These are phyloP conservation scores for Setaria viridis DNA, from an alignment of 202 grass and related monocot genomes.

Conservation along the genomic window DNA sequence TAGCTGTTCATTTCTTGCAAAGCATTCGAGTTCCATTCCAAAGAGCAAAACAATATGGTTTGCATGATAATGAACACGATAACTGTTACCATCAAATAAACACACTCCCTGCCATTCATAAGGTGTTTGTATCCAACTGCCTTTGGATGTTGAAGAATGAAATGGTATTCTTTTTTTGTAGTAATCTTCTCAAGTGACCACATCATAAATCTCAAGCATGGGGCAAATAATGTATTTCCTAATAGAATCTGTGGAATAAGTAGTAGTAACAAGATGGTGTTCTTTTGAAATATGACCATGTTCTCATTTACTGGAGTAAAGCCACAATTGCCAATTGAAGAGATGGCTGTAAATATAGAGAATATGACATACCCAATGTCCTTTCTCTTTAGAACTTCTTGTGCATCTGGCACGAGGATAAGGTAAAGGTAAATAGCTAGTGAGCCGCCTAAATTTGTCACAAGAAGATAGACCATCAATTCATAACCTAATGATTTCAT, in stretches of 20 bases:
- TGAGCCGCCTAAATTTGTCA: conserved; percentile 50
- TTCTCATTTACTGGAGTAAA: conserved; percentile 88
- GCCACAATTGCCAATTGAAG: conserved; percentile 81
- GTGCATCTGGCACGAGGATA: conserved; percentile 50
- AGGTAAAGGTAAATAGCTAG: conserved; percentile 67
- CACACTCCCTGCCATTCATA: conserved; percentile 51
- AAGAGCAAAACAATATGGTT: conserved; percentile 58
- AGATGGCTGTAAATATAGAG: conserved; percentile 70
- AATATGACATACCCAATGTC: conserved; percentile 56
- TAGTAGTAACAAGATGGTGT: conserved; percentile 66
- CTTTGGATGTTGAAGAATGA: conserved; percentile 60
- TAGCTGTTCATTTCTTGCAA: conserved; percentile 58
- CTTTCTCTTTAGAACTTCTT: conserved; percentile 56
- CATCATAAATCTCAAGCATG: conserved; percentile 72
- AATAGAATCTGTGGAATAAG: conserved; percentile 73
- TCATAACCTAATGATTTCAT: conserved; percentile 54
- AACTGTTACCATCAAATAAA: conserved; percentile 54
- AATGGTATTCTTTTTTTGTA: conserved; percentile 52
- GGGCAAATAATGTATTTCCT: conserved; percentile 69
- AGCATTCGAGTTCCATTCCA: conserved; percentile 69
- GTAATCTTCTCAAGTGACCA: conserved; percentile 66
- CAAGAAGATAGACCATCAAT: conserved; percentile 59
- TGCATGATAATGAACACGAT: conserved; percentile 53
- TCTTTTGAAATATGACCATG: conserved; percentile 75
- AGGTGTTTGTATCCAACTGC: conserved; percentile 53